Conservation (phyloP, 768 basidiomycete species). For the Ramaria sp. region DNA sequence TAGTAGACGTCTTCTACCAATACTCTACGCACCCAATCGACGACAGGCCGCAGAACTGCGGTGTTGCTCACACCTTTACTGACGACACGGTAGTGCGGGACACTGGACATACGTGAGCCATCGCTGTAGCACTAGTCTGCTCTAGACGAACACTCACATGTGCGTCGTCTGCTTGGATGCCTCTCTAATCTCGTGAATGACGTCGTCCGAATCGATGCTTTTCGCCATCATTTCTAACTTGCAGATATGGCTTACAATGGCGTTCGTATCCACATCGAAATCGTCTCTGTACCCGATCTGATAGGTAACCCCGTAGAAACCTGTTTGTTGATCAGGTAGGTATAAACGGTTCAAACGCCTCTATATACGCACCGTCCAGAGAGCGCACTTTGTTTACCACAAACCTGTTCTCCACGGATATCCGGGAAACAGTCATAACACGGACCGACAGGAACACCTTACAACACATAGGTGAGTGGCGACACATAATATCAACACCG, state of each 20-base stretch:
- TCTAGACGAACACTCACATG: conserved; percentile 32
- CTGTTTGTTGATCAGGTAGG: conserved; percentile 16
- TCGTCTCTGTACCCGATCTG: conserved; percentile 55
- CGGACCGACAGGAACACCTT: conserved; percentile 56
- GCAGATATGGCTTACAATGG: conserved; percentile 42
- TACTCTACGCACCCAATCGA: conserved; percentile 35
- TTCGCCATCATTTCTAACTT: conserved; percentile 32
- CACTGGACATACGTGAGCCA: conserved; percentile 21
- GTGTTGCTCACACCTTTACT: conserved; percentile 23
- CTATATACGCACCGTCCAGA: conserved; percentile 31
- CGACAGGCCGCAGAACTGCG: conserved; percentile 18
- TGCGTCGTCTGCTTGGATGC: conserved; percentile 38
- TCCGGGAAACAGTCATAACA: conserved; percentile 38
- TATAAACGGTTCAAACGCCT: neutral
- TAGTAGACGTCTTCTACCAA: conserved; percentile 57
- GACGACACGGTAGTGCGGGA: conserved; percentile 48
- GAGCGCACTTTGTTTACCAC: conserved; percentile 46
- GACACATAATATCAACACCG: too few species aligned
- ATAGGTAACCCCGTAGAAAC: conserved; percentile 52
- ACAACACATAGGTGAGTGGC: too few species aligned
- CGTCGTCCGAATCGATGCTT: conserved; percentile 17
- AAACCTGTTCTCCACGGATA: conserved; percentile 41
- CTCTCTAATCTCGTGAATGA: conserved; percentile 30
- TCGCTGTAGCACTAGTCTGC: too few species aligned
- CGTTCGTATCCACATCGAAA: conserved; percentile 37